These are phyloP conservation scores for Rheum nobile DNA, from an alignment of 148 eudicot genomes.

Conservation along the genomic window DNA sequence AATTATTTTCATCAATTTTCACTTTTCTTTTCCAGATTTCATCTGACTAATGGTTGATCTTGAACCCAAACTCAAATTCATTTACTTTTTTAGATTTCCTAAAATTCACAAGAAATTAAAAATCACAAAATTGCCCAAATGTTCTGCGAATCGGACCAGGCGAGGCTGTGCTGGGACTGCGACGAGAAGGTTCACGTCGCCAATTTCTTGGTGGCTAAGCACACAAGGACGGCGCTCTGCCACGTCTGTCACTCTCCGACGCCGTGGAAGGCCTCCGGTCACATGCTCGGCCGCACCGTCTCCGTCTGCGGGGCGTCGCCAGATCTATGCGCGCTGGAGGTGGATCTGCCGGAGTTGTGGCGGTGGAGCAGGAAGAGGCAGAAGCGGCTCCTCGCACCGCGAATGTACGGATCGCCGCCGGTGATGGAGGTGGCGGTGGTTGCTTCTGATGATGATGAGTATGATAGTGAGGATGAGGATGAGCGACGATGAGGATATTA, in stretches of 20 bases:
- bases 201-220: slow-evolving; percentile 35
- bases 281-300: slow-evolving; percentile 8
- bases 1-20: too few species aligned
- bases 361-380: neutral
- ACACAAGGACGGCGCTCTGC: slow-evolving; percentile 26
- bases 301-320: slow-evolving; percentile 11
- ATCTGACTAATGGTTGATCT: too few species aligned
- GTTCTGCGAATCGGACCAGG: slow-evolving; percentile 35
- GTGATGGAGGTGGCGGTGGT: neutral
- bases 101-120: too few species aligned
- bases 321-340: neutral
- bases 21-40: too few species aligned
- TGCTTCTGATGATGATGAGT: neutral
- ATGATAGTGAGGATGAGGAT: too few species aligned
- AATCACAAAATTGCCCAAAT: too few species aligned
- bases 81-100: too few species aligned
- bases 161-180: slow-evolving; percentile 28
- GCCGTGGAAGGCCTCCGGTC: slow-evolving; percentile 41
- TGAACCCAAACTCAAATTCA: too few species aligned
- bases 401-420: neutral
- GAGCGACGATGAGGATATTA: too few species aligned
- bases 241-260: slow-evolving; percentile 29
- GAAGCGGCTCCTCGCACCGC: neutral
- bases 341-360: neutral
- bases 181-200: slow-evolving; percentile 42